Evolutionary conservation across 2,329 filamentous ascomycete genomes (phyloP).

Genomic region (Ophiostoma novo-ulmi): DNA sequence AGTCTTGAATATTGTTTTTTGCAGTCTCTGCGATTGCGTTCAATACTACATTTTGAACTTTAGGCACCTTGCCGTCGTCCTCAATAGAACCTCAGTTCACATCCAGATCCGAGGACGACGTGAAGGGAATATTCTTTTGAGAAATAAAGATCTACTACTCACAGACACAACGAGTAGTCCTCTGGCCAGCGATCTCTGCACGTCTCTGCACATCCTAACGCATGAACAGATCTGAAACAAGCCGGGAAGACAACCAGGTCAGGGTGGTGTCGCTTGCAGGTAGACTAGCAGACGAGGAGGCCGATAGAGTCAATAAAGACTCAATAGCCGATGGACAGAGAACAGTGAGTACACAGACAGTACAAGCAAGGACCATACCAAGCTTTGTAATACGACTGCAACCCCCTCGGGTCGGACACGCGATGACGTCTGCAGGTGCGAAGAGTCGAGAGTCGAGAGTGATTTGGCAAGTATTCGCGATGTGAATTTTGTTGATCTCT

Average conservation of each 20-base stretch:
- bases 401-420: not conserved
- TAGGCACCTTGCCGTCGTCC: too few relatives aligned
- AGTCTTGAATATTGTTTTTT: not conserved
- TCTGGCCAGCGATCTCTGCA: not conserved
- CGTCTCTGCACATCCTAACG: not conserved
- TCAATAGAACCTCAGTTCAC: not conserved
- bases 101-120: constrained; percentile 4
- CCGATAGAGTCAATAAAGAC: not conserved
- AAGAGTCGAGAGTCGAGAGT: too few relatives aligned
- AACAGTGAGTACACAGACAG: not conserved
- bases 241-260: not conserved
- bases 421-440: not conserved
- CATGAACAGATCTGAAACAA: constrained; percentile 3
- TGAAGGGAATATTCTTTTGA: not conserved
- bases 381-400: constrained; percentile 3
- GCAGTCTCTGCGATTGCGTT: not conserved
- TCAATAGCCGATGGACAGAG: too few relatives aligned
- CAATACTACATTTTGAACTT: not conserved
- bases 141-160: not conserved
- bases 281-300: not conserved
- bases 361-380: not conserved
- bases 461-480: too few relatives aligned
- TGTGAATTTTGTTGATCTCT: too few relatives aligned
- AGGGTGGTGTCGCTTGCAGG: not conserved
- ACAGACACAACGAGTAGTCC: not conserved